A percentile compares a stretch with the other conserved stretches of the same genome.
phyloP scores from a whole-genome alignment of 352 stramenopile species.

The Aphanomyces stellatus region DNA sequence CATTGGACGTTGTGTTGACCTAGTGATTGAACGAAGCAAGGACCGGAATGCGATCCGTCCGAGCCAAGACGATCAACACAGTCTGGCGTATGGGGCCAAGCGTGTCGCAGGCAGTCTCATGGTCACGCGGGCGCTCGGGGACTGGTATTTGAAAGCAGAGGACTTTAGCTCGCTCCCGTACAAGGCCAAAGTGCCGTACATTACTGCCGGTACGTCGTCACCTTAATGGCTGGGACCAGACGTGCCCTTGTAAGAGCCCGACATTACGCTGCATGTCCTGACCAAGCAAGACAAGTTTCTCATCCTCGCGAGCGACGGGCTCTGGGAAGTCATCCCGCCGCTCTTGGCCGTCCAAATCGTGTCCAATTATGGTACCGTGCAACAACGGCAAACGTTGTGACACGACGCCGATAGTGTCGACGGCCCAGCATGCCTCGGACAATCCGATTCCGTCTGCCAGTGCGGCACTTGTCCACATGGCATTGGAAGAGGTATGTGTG shows the following conservation, averaged over 20 bases:
- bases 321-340: constrained; percentile 70
- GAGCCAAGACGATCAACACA: constrained; percentile 86
- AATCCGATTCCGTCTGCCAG: constrained; percentile 39
- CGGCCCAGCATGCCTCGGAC: constrained; percentile 14
- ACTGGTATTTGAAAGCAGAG: constrained; percentile 91
- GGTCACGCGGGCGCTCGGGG: constrained; percentile 87
- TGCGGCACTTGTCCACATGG: constrained; percentile 54
- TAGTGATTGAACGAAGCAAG: constrained; percentile 47
- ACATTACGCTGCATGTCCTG: constrained; percentile 40
- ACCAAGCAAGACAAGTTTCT: constrained; percentile 52
- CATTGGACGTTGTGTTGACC: not conserved
- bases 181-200: constrained; percentile 81
- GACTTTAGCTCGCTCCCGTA: constrained; percentile 87
- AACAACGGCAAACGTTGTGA: not conserved
- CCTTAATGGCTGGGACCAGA: not conserved
- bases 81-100: constrained; percentile 74
- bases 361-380: constrained; percentile 44
- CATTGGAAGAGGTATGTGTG: constrained; percentile 57
- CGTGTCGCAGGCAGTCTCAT: constrained; percentile 86
- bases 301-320: constrained; percentile 70
- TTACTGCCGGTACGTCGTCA: constrained; percentile 29
- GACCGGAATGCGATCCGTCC: constrained; percentile 80
- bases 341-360: constrained; percentile 61
- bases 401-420: not conserved
- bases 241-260: constrained; percentile 30